Conservation (phyloP, 2,329 filamentous ascomycete genomes). For the Colletotrichum navitas region DNA sequence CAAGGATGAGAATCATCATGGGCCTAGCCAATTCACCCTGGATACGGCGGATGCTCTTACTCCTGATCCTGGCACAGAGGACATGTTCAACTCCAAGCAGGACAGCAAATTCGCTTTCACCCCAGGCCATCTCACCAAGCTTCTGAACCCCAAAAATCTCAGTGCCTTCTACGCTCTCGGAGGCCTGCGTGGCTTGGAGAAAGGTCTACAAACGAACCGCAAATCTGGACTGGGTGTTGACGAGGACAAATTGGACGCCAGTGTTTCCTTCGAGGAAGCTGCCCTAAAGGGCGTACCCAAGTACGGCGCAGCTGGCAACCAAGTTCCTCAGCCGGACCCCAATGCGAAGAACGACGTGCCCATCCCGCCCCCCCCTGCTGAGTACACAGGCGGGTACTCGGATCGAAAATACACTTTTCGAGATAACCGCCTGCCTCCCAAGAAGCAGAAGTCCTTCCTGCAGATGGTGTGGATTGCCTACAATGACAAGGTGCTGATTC, state of each 20-base stretch:
- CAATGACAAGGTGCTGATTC: constrained; percentile 79
- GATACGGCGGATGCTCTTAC: constrained; percentile 51
- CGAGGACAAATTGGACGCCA: constrained; percentile 73
- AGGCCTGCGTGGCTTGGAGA: constrained; percentile 78
- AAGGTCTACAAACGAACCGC: constrained; percentile 76
- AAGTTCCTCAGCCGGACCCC: constrained; percentile 46
- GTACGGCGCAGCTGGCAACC: constrained; percentile 51
- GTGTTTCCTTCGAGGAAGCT: constrained; percentile 76
- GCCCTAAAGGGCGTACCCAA: constrained; percentile 53
- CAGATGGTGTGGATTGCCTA: constrained; percentile 76
- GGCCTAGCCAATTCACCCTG: constrained; percentile 40
- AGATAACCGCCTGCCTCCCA: constrained; percentile 70
- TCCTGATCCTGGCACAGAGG: constrained; percentile 76
- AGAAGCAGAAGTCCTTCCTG: constrained; percentile 70
- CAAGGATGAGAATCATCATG: constrained; percentile 22
- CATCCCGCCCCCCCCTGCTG: constrained; percentile 35
- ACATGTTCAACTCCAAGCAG: constrained; percentile 71
- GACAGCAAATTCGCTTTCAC: constrained; percentile 80
- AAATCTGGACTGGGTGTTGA: constrained; percentile 77
- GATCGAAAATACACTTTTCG: constrained; percentile 72
- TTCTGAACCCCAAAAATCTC: constrained; percentile 84
- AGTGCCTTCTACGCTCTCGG: constrained; percentile 81
- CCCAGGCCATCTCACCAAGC: constrained; percentile 79
- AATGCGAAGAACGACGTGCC: constrained; percentile 40
- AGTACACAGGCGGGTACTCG: constrained; percentile 46